phyloP scores from a whole-genome alignment of 2,329 filamentous ascomycete species.

The Aquanectria penicillioides region DNA sequence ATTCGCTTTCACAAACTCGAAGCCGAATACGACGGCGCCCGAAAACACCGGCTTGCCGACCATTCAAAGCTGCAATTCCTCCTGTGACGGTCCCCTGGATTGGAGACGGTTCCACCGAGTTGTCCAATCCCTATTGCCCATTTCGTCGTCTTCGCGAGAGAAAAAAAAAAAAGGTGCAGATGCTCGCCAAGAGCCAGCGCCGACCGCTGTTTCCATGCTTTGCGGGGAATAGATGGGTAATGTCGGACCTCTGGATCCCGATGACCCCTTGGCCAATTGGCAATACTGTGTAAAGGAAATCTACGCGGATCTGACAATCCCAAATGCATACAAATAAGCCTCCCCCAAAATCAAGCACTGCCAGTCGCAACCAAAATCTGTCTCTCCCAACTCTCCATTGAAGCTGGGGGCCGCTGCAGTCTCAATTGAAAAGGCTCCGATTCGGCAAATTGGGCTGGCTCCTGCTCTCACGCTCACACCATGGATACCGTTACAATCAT shows the following conservation, averaged over 20 bases:
- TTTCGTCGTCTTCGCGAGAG: too few relatives aligned
- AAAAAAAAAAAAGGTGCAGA: too few relatives aligned
- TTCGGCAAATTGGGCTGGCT: neutral
- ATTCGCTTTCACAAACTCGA: constrained; percentile 2
- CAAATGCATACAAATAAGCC: too few relatives aligned
- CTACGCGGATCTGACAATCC: too few relatives aligned
- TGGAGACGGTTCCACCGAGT: constrained; percentile 7
- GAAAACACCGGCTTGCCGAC: too few relatives aligned
- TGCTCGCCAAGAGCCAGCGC: neutral
- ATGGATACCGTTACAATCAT: constrained; percentile 27
- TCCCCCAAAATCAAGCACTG: neutral
- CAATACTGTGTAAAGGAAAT: neutral
- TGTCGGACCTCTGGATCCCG: constrained; percentile 34
- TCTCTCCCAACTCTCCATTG: neutral
- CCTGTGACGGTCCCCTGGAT: constrained; percentile 1
- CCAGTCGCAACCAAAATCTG: neutral
- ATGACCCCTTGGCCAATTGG: neutral
- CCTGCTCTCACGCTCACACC: neutral
- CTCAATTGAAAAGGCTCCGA: neutral
- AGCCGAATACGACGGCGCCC: constrained; percentile 10
- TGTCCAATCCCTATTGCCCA: constrained; percentile 11
- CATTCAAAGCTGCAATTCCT: too few relatives aligned
- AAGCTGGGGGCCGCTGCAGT: neutral
- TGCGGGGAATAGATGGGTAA: constrained; percentile 26
- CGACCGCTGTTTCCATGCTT: constrained; percentile 4